A percentile compares a stretch with the other conserved stretches of the same genome.
Evolutionary conservation across 1,284 basidiomycete species (phyloP).

Genomic region (Cerioporus squamosus): DNA sequence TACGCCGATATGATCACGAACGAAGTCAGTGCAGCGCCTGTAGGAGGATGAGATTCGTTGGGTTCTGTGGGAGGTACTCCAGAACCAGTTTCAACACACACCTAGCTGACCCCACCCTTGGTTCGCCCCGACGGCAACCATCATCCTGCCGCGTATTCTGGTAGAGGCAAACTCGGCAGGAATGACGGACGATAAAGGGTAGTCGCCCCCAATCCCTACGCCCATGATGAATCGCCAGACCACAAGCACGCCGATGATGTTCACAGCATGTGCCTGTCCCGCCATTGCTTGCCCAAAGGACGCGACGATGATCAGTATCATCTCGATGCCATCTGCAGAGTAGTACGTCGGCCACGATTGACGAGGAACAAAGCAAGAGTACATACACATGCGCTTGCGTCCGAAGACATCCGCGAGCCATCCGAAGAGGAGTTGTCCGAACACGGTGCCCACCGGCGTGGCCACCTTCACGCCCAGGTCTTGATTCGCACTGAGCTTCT

Average conservation of each 20-base stretch:
- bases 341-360: slow-evolving; percentile 1
- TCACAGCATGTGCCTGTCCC: slow-evolving; percentile 57
- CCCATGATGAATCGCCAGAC: slow-evolving; percentile 58
- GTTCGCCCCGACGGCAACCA: slow-evolving; percentile 59
- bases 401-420: slow-evolving; percentile 59
- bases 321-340: slow-evolving; percentile 57
- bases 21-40: slow-evolving; percentile 58
- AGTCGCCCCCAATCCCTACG: slow-evolving; percentile 60
- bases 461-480: slow-evolving; percentile 83
- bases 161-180: slow-evolving; percentile 67
- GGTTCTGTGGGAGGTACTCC: slow-evolving; percentile 69
- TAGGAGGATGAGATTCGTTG: slow-evolving; percentile 38
- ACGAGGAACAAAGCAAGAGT: background rate
- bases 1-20: slow-evolving; percentile 59
- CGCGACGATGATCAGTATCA: slow-evolving; percentile 59
- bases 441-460: slow-evolving; percentile 62
- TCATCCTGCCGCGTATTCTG: slow-evolving; percentile 56
- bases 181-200: slow-evolving; percentile 54
- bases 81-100: slow-evolving; percentile 34
- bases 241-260: slow-evolving; percentile 62
- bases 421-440: slow-evolving; percentile 64
- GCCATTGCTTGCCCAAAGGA: slow-evolving; percentile 53
- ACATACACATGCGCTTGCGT: slow-evolving; percentile 54
- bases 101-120: slow-evolving; percentile 61
- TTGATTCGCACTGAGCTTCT: slow-evolving; percentile 57